phyloP scores from a whole-genome alignment of 768 basidiomycete genomes.

The Kwoniella sp. region DNA sequence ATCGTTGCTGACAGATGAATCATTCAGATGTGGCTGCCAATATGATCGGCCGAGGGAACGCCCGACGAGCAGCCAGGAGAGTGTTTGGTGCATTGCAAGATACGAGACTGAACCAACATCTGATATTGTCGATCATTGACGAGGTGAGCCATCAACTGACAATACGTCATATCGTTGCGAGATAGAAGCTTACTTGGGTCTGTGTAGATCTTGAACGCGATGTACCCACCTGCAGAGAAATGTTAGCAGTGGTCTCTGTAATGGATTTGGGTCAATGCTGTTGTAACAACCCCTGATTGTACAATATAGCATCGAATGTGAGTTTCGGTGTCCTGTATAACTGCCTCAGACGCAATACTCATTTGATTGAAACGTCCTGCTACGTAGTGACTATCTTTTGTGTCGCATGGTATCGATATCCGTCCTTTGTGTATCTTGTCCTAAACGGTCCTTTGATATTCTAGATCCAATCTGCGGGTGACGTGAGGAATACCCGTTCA shows the following conservation, averaged over 20 bases:
- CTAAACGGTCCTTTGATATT: no score
- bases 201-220: slow-evolving; percentile 23
- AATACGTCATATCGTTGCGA: no score
- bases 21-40: slow-evolving; percentile 84
- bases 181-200: background rate
- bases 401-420: no score
- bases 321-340: no score
- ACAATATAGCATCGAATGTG: no score
- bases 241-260: background rate
- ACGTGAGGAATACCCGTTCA: no score
- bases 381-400: no score
- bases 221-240: slow-evolving; percentile 22
- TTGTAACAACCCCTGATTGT: background rate
- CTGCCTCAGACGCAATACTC: no score
- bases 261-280: background rate
- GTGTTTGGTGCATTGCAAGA: slow-evolving; percentile 95
- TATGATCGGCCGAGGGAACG: slow-evolving; percentile 97
- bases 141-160: no score
- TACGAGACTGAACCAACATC: slow-evolving; percentile 88
- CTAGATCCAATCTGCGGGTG: no score
- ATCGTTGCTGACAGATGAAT: background rate
- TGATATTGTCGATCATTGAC: slow-evolving; percentile 82
- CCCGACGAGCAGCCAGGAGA: slow-evolving; percentile 84
- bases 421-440: no score
- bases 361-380: no score